phyloP scores from a whole-genome alignment of 306 rosid genomes.

The Fragaria nilgerrensis region DNA sequence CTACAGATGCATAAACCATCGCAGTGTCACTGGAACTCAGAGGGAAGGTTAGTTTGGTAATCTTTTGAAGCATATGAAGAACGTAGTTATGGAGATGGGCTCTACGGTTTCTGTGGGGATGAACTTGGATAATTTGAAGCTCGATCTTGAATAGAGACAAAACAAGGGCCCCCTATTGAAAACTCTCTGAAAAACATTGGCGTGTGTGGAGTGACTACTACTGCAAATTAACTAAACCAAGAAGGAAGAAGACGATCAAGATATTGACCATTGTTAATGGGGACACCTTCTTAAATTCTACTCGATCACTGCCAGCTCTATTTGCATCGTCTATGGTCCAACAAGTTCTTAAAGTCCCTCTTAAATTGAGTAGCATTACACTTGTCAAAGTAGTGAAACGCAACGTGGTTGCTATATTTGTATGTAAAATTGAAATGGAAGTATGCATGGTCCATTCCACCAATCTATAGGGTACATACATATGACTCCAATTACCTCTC shows the following conservation, averaged over 20 bases:
- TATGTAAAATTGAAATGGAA: not conserved
- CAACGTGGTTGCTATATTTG: slow-evolving; percentile 34
- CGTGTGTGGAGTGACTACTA: slow-evolving; percentile 15
- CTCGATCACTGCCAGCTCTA: slow-evolving; percentile 75
- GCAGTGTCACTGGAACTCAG: not conserved
- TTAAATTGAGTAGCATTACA: slow-evolving; percentile 46
- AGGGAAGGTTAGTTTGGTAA: slow-evolving; percentile 3
- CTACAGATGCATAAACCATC: not conserved
- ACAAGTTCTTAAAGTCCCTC: slow-evolving; percentile 52
- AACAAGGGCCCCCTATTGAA: not conserved
- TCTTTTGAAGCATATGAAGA: not conserved
- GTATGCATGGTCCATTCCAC: not conserved
- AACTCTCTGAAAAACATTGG: slow-evolving; percentile 25
- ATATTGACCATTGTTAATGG: slow-evolving; percentile 30
- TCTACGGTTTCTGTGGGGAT: slow-evolving; percentile 1
- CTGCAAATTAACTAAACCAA: not conserved
- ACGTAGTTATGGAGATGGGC: slow-evolving; percentile 1
- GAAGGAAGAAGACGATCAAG: not conserved
- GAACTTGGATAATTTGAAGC: not conserved
- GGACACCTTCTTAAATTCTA: slow-evolving; percentile 69
- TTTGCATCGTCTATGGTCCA: slow-evolving; percentile 56
- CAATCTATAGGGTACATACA: not conserved
- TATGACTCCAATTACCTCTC: not conserved
- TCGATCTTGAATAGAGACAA: not conserved
- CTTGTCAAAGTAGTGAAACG: slow-evolving; percentile 42